These are phyloP conservation scores for Elsinoe batatas DNA, from an alignment of 2,329 filamentous ascomycete genomes.

Conservation along the genomic window DNA sequence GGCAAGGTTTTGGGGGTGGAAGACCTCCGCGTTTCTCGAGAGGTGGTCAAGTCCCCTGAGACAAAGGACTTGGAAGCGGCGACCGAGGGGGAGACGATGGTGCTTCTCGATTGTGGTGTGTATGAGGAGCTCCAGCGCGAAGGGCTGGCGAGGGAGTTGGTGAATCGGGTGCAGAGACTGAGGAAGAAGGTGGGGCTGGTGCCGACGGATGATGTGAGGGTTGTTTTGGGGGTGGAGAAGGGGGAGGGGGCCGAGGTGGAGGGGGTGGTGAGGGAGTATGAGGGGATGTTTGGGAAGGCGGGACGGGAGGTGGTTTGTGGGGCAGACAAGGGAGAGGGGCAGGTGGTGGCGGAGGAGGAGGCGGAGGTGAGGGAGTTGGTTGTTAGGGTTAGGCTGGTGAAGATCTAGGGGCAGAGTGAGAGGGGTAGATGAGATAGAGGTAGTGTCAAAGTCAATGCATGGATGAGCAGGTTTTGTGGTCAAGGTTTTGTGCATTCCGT, in stretches of 20 bases:
- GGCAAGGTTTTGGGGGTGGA: slow-evolving; percentile 74
- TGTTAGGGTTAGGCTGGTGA: slow-evolving; percentile 62
- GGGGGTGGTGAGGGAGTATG: slow-evolving; percentile 28
- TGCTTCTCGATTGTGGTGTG: slow-evolving; percentile 72
- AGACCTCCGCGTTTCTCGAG: slow-evolving; percentile 74
- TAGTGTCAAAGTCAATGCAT: background rate
- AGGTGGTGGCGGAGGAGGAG: slow-evolving; percentile 60
- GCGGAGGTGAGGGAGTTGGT: slow-evolving; percentile 73
- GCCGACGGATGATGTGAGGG: slow-evolving; percentile 87
- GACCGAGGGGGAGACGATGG: slow-evolving; percentile 80
- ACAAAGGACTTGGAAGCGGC: slow-evolving; percentile 74
- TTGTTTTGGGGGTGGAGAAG: slow-evolving; percentile 67
- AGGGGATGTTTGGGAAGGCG: slow-evolving; percentile 27
- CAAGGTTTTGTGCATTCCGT: no score
- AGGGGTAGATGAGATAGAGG: background rate
- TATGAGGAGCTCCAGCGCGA: slow-evolving; percentile 82
- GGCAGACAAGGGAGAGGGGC: slow-evolving; percentile 10
- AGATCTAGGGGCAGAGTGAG: slow-evolving; percentile 40
- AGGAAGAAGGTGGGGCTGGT: slow-evolving; percentile 89
- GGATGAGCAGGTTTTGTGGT: no score
- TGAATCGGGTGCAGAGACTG: slow-evolving; percentile 83
- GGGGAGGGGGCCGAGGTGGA: slow-evolving; percentile 40
- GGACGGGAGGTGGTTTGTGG: slow-evolving; percentile 22
- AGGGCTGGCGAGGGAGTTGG: slow-evolving; percentile 81
- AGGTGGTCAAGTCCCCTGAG: slow-evolving; percentile 60